Evolutionary conservation across 2,329 filamentous ascomycete species (phyloP).

Genomic region (Trichoderma citrinoviride): DNA sequence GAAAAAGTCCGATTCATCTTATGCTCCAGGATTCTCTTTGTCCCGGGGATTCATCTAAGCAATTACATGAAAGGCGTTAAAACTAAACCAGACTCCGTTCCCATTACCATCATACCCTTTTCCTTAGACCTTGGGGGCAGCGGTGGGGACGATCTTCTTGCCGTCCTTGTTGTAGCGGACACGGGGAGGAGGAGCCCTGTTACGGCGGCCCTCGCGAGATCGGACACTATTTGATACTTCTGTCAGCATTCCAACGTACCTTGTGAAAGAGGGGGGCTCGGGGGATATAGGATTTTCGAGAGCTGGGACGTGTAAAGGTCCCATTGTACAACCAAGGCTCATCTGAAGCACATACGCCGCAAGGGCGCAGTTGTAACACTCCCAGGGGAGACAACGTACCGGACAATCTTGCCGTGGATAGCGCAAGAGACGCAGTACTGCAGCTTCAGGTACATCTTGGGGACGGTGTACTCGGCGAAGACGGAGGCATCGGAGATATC

Average conservation of each 20-base stretch:
- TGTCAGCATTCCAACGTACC: slow-evolving; percentile 45
- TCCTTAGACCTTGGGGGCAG: slow-evolving; percentile 39
- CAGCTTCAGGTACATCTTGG: slow-evolving; percentile 99
- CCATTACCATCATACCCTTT: slow-evolving; percentile 28
- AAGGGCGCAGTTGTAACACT: slow-evolving; percentile 56
- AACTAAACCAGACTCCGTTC: slow-evolving; percentile 40
- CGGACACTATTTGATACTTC: slow-evolving; percentile 70
- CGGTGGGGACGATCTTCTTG: slow-evolving; percentile 95
- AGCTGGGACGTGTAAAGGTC: slow-evolving; percentile 28
- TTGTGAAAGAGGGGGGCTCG: slow-evolving; percentile 22
- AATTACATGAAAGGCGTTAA: slow-evolving; percentile 39
- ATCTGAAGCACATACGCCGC: slow-evolving; percentile 52
- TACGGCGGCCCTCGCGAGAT: slow-evolving; percentile 93
- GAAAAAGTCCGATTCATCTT: slow-evolving; percentile 30
- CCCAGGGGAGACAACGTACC: slow-evolving; percentile 71
- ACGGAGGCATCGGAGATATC: slow-evolving; percentile 99
- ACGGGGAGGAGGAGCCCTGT: slow-evolving; percentile 95
- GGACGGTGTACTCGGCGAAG: slow-evolving; percentile 98
- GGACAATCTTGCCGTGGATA: slow-evolving; percentile 99
- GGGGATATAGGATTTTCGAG: slow-evolving; percentile 22
- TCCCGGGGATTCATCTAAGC: slow-evolving; percentile 39
- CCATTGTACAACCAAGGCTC: slow-evolving; percentile 58
- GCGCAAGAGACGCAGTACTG: slow-evolving; percentile 99
- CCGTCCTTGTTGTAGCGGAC: slow-evolving; percentile 99
- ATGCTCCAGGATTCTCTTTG: slow-evolving; percentile 28